A percentile compares a stretch with the other conserved stretches of the same genome.
phyloP scores from a whole-genome alignment of 2,329 filamentous ascomycete species.

The Fusarium sp. region DNA sequence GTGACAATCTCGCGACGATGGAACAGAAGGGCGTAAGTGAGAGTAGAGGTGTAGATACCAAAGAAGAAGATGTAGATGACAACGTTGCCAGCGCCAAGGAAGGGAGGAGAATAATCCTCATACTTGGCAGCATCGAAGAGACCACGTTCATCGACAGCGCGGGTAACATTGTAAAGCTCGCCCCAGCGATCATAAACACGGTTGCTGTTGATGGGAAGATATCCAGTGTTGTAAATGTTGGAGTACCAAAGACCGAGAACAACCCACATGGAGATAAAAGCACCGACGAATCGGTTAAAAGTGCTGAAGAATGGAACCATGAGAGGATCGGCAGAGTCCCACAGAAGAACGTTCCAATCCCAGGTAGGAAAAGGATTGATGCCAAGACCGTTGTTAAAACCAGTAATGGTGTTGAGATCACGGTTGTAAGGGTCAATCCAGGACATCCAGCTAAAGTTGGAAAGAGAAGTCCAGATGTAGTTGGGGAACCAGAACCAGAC shows the following conservation, averaged over 20 bases:
- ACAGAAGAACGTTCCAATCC: constrained; percentile 62
- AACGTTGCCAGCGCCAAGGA: constrained; percentile 62
- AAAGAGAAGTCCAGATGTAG: constrained; percentile 64
- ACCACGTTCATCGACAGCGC: constrained; percentile 56
- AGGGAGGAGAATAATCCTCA: constrained; percentile 63
- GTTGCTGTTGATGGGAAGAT: constrained; percentile 66
- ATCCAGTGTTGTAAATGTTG: constrained; percentile 68
- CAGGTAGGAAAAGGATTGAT: constrained; percentile 61
- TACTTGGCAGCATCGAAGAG: constrained; percentile 62
- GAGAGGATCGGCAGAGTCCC: constrained; percentile 58
- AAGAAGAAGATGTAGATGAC: constrained; percentile 68
- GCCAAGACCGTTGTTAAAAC: constrained; percentile 59
- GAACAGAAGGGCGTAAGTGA: constrained; percentile 64
- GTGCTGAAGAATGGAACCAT: constrained; percentile 69
- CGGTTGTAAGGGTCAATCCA: constrained; percentile 65
- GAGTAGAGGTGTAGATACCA: constrained; percentile 63
- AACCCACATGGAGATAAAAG: constrained; percentile 66
- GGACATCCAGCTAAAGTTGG: constrained; percentile 67
- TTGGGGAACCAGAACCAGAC: constrained; percentile 70
- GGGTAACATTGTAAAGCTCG: constrained; percentile 60
- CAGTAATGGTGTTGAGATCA: constrained; percentile 57
- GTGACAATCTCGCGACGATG: constrained; percentile 64
- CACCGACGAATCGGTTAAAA: constrained; percentile 70
- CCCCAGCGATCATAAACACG: constrained; percentile 63
- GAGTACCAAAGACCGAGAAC: constrained; percentile 69